Base-by-base conservation (phyloP, 495 filamentous ascomycete species). In the Delitschia confertaspora region DNA sequence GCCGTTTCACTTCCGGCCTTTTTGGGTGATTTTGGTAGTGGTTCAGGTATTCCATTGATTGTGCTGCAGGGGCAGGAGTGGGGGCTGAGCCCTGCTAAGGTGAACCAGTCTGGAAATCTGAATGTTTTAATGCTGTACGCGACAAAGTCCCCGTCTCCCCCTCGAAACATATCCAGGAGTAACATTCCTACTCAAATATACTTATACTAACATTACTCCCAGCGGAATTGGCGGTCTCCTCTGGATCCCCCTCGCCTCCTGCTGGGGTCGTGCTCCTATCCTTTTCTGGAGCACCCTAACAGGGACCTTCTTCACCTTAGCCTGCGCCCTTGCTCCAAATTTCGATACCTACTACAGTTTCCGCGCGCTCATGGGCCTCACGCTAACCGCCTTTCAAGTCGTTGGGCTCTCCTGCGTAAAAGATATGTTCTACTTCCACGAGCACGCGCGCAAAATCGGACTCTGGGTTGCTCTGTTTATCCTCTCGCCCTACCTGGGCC, bases 401-500 rank as follows among this genome's bases (percentile, higher is more conserved):
- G 73, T 73, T 21, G 76, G 74, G 1, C 62, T 81, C 14, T 77
- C 78, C 65, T 77, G 72, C 54, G 71, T 80, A 51, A 75, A 79
- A 51, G 78, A 80, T 60, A 65, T 78, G 36, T 81, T 79, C 62
- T 81, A 75, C 66, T 71, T 79, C 58, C 76, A 80, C 45, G 75
- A 80, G 46, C 73, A 75, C 37, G 67, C 66, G 13, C 65, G 74
- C 8, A 79, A 79, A 55, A 81, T 81, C 58, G 79, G 80, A 56
- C 68, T 76, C 52, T 78, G 74, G 74, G 63, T 68, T 34, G 64
- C 50, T 16, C 64, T 66, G 21, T 64, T 73, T 36, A 63, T 74
- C 34, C 65, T 79, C 8, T 73, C 70, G 6, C 77, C 78, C 0
- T 81, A 76, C 49, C 56, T 80, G 24, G 78, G 77, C 0, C 78